Evolutionary conservation across 345 rosid genomes (phyloP), one percentile per base, ranked within the genome.

Genomic region (Noccaea bulbosa): DNA sequence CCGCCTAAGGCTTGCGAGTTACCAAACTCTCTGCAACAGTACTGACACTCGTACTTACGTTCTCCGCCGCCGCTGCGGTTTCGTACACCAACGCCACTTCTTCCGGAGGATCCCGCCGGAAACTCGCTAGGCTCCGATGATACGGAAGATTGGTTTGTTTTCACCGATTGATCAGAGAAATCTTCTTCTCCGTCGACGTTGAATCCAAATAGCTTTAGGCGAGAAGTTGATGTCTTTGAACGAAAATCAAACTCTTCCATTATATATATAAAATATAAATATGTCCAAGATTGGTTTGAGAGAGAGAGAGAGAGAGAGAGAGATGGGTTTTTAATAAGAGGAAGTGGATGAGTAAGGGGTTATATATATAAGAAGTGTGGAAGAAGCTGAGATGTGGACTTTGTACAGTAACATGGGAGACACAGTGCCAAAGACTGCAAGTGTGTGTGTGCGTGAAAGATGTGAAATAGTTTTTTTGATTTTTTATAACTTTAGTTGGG

Each of bases 201-300:
- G 79, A 87, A 91, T 58, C 98, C 98, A 68, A 93, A 93, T 60
- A 93, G 91, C 68, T 89, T 93, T 70, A 93, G 67, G 56, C 94
- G 81, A 24, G 93, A 76, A 11, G 83, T 64, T 5, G 83, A 35
- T 22, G 65, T 75, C 49, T 79, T 82, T 62, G 84, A 67, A 49
- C 76, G 58, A 47, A 69, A 85, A 48, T 86, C 82, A 1, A 84
- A 74, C 64, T 83, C 90, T 45, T 81, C 87, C 91, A 88, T 88
- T 54, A 65, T 32, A 37, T 55, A 5, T 43, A 41, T 32, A 59
- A 40, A 4, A 5, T 43, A 41, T 32, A 59, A 40, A 4, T 40
- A 24, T 43, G 2, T 43, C 32, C 11, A 16, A 43, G 34, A 50
- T 20, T 45, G 53, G 34, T 24, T 24, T 24, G 3, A 65, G 47